These are phyloP conservation scores for Microcyclospora pomicola DNA, from an alignment of 2,329 filamentous ascomycete genomes.

Conservation along the genomic window DNA sequence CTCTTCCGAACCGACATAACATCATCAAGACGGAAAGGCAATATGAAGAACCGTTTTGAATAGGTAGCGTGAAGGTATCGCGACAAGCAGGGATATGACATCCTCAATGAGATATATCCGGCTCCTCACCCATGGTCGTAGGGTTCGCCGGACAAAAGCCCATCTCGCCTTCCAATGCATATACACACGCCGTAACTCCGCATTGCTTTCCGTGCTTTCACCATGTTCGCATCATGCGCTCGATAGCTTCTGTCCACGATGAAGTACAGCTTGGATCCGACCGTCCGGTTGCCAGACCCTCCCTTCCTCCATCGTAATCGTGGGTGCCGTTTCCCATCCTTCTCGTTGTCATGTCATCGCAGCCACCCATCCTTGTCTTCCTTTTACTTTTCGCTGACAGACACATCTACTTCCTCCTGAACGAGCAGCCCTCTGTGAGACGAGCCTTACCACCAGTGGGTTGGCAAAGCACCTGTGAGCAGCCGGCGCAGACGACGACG, in stretches of 20 bases:
- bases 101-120: no score
- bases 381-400: slow-evolving; percentile 8
- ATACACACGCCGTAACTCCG: slow-evolving; percentile 7
- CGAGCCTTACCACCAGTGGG: slow-evolving; percentile 98
- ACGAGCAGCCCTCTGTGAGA: slow-evolving; percentile 99
- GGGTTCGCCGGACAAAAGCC: slow-evolving; percentile 10
- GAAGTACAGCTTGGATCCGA: neutral
- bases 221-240: slow-evolving; percentile 5
- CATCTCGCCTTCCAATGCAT: slow-evolving; percentile 19
- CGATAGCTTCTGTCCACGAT: slow-evolving; percentile 1
- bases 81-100: no score
- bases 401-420: slow-evolving; percentile 94
- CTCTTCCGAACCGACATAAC: no score
- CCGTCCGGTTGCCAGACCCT: neutral
- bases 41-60: no score
- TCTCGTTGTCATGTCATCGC: slow-evolving; percentile 10
- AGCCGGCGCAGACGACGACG: slow-evolving; percentile 98
- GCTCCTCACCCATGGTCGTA: slow-evolving; percentile 1
- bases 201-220: slow-evolving; percentile 2
- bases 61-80: no score
- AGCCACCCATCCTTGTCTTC: slow-evolving; percentile 1
- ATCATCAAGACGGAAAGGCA: no score
- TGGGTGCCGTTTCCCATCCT: slow-evolving; percentile 6
- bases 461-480: slow-evolving; percentile 99
- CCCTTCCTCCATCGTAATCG: slow-evolving; percentile 4